Base-by-base conservation (phyloP, 768 basidiomycete genomes). In the Mycena leptocephala region DNA sequence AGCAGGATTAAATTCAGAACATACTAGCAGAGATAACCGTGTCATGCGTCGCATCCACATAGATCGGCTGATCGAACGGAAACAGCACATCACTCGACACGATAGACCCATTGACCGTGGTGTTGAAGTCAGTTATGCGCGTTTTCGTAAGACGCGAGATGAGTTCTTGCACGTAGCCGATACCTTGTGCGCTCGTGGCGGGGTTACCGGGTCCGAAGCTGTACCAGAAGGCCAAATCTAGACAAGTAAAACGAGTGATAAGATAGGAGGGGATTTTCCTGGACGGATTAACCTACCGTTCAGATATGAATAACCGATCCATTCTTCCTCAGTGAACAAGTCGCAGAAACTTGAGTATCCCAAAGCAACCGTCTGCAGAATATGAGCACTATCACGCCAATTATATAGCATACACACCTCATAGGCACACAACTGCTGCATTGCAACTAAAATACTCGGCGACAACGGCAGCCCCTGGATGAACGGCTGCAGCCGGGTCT, bases 251-350 rank as follows among this genome's bases (percentile, higher is more conserved):
- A 39, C 30, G n/a, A 37, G 10, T 32, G 11, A 41, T 24, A 16
- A 1, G 2, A 9, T 28, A 72, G 24, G 18, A 13, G 37, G 39
- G 16, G 24, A 58, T 20, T 55, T 55, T 55, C 13, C 9, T 2
- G 20, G 53, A 30, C 28, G 18, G 13, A 55, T n/a, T 0, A 30
- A 55, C 30, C 32, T 69, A 85, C 86, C 85, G 68, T 80, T 80
- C 20, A 90, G 86, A 72, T 96, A 95, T 76, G 93, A 91, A 81
- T 92, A 95, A 0, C 93, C 92, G 79, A 92, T 89, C 95, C 95
- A 96, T 81, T 96, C 95, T 39, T 93, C 91, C 78, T 94, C 89
- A 0, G 94, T 95, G 83, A 96, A 96, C n/a, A 96, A 83, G 53
- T 88, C 90, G 76, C 95, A 96, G 82, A 96, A 96, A 51, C 88